Percentiles rank a stretch among this genome's conserved stretches.
These are phyloP conservation scores for Testicularia cyperi DNA, from an alignment of 1,284 basidiomycete genomes.

Conservation along the genomic window DNA sequence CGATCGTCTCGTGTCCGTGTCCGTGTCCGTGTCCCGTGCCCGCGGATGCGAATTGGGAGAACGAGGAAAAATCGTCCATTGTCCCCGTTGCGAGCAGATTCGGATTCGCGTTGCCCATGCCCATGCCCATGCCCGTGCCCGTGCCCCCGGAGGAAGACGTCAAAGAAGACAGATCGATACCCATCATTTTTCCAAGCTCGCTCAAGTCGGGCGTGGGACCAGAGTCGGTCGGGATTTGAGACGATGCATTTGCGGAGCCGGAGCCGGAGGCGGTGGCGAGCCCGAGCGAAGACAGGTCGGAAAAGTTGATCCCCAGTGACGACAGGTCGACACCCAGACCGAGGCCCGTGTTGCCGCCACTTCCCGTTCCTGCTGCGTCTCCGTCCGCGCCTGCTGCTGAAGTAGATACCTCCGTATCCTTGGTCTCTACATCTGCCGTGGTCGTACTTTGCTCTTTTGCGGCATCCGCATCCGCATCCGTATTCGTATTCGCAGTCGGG, in stretches of 20 bases:
- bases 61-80: constrained; percentile 6
- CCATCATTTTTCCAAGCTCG: constrained; percentile 37
- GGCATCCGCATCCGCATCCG: too few relatives aligned
- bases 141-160: too few relatives aligned
- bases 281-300: constrained; percentile 28
- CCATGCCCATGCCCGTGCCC: too few relatives aligned
- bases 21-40: background rate
- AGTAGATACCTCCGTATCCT: too few relatives aligned
- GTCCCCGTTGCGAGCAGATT: too few relatives aligned
- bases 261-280: constrained; percentile 7
- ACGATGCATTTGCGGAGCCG: constrained; percentile 1
- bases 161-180: constrained; percentile 18
- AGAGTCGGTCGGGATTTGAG: constrained; percentile 1
- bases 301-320: constrained; percentile 24
- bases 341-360: constrained; percentile 3
- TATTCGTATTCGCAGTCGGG: background rate
- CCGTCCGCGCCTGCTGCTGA: too few relatives aligned
- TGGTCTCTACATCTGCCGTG: too few relatives aligned
- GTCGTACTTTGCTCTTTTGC: too few relatives aligned
- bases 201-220: constrained; percentile 10
- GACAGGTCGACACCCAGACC: constrained; percentile 13
- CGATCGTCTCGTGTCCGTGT: background rate
- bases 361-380: too few relatives aligned
- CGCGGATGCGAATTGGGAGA: constrained; percentile 5
- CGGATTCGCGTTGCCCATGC: too few relatives aligned